Evolutionary conservation across 2,329 filamentous ascomycete species (phyloP), one percentile per base, ranked within the genome.

Genomic region (Fusarium duplospermum): DNA sequence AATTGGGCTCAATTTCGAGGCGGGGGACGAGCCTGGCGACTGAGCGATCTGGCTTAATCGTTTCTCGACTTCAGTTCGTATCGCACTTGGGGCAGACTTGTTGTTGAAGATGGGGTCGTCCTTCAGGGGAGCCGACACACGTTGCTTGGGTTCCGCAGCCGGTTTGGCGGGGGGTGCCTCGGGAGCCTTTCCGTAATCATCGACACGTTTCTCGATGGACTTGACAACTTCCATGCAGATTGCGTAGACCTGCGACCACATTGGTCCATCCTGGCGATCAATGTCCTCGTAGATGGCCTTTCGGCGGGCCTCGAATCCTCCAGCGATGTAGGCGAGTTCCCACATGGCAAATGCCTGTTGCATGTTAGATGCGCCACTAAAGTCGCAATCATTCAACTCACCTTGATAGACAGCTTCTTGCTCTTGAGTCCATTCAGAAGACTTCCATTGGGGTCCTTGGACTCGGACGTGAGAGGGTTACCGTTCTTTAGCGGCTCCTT

Each of bases 361-460:
- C 58, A 69, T 24, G 72, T 83, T 64, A 79, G 76, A 27, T 42
- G 11, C 22, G 11, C 42, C 6, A 36, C 11, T n/a, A 5, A 24
- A n/a, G 9, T 36, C 22, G 13, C 13, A 3, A 13, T 38, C 9
- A 6, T 27, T 0, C 8, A 36, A 80, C 86, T 77, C 83, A 93
- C 92, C 83, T 90, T 92, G 69, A 94, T 91, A 11, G 93, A 87
- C 10, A 94, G 87, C 81, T 96, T 96, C 84, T 95, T 96, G 73
- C 92, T 92, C 80, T 92, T 95, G 54, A 98, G 82, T 0, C 96
- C 96, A 66, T 92, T 94, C 58, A 98, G 82, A 31, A 98, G 86
- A 80, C 94, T 98, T 38, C 94, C 95, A 78, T 98, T 98, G 1
- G 96, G 94, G 81, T 98, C 95, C 79, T 94, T 96, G 18, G 94